Conservation (phyloP, 78 protist genomes). For the Dictyostelium discoideum region DNA sequence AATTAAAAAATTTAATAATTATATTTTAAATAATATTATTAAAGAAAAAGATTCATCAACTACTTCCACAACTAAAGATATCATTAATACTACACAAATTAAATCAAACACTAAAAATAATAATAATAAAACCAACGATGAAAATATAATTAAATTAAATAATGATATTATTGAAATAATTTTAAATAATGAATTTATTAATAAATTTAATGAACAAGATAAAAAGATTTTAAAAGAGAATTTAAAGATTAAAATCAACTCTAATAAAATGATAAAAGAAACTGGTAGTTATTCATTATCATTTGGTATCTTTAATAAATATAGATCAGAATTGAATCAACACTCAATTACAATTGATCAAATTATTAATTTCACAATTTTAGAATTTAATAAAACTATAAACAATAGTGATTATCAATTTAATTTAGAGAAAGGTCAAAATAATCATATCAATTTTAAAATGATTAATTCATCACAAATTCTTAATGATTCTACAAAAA, state of each 20-base stretch:
- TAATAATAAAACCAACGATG: not conserved
- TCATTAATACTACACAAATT: not conserved
- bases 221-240: not conserved
- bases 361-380: not conserved
- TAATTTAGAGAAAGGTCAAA: not conserved
- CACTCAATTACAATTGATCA: not conserved
- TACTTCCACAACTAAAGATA: no score
- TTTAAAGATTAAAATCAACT: not conserved
- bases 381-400: not conserved
- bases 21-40: not conserved
- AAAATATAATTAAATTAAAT: not conserved
- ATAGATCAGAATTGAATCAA: not conserved
- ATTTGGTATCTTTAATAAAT: not conserved
- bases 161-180: not conserved
- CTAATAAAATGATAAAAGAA: not conserved
- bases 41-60: not conserved
- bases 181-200: not conserved
- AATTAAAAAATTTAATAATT: conserved; percentile 15
- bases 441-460: not conserved
- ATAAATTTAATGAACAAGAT: not conserved
- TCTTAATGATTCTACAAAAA: not conserved
- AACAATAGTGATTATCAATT: not conserved
- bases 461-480: not conserved
- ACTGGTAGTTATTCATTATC: conserved; percentile 7
- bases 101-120: not conserved